These are phyloP conservation scores for Pseudopyrenochaeta lycopersici DNA, from an alignment of 2,329 filamentous ascomycete genomes.

Conservation along the genomic window DNA sequence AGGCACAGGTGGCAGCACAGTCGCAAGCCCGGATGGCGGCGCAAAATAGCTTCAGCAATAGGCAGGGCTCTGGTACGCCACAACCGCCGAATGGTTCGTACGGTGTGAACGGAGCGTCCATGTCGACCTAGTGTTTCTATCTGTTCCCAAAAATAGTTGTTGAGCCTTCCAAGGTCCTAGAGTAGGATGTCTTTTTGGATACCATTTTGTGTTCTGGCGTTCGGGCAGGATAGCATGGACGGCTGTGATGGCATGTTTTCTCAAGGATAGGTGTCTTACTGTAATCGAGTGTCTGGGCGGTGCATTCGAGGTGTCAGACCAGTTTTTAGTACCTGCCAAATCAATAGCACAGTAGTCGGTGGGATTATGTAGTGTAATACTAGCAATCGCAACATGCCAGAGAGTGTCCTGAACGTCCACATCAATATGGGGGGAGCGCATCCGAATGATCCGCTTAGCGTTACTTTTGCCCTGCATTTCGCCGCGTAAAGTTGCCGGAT, in stretches of 20 bases:
- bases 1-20: constrained; percentile 41
- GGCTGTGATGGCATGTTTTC: background rate
- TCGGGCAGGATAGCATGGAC: background rate
- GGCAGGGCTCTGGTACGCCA: constrained; percentile 47
- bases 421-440: background rate
- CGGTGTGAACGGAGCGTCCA: constrained; percentile 34
- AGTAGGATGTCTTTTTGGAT: constrained; percentile 12
- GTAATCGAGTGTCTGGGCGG: background rate
- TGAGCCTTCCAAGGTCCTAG: constrained; percentile 6
- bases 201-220: constrained; percentile 26
- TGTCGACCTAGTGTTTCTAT: constrained; percentile 24
- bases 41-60: constrained; percentile 44
- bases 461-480: constrained; percentile 26
- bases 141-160: constrained; percentile 3
- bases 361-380: constrained; percentile 3
- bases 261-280: background rate
- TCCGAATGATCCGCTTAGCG: constrained; percentile 17
- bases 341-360: background rate
- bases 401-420: background rate
- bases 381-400: background rate
- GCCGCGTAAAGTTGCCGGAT: constrained; percentile 20
- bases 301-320: background rate
- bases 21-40: constrained; percentile 48
- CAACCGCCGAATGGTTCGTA: constrained; percentile 45
- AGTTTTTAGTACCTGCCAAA: too few relatives aligned